phyloP scores from a whole-genome alignment of 768 basidiomycete species.

The Chiua virens region DNA sequence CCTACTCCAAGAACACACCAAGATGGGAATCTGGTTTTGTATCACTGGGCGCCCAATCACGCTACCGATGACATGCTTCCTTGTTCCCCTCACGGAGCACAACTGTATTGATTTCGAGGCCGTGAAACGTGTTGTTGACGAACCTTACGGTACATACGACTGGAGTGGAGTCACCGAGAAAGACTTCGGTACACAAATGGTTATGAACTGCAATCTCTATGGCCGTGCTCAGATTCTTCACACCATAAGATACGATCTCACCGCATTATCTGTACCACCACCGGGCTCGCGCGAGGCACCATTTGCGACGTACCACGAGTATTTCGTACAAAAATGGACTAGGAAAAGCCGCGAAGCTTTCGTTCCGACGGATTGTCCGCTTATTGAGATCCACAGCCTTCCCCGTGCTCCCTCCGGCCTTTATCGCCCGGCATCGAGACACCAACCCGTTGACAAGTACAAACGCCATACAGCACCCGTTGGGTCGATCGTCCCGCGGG shows the following conservation, averaged over 20 bases:
- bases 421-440: slow-evolving; percentile 35
- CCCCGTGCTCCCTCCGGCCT: slow-evolving; percentile 41
- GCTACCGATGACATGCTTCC: slow-evolving; percentile 54
- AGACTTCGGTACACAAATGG: slow-evolving; percentile 49
- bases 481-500: slow-evolving; percentile 40
- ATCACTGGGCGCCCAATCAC: slow-evolving; percentile 58
- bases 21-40: slow-evolving; percentile 57
- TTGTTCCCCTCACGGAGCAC: slow-evolving; percentile 60
- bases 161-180: slow-evolving; percentile 55
- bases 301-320: slow-evolving; percentile 57
- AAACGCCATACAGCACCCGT: slow-evolving; percentile 21
- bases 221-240: slow-evolving; percentile 60
- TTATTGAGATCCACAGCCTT: slow-evolving; percentile 55
- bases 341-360: slow-evolving; percentile 42
- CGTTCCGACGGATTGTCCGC: slow-evolving; percentile 56
- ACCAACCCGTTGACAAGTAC: slow-evolving; percentile 28
- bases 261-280: slow-evolving; percentile 58
- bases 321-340: slow-evolving; percentile 55
- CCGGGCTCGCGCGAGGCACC: slow-evolving; percentile 49
- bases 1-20: slow-evolving; percentile 67
- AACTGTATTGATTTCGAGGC: slow-evolving; percentile 55
- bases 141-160: slow-evolving; percentile 51
- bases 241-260: slow-evolving; percentile 61
- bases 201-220: slow-evolving; percentile 53
- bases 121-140: slow-evolving; percentile 49